phyloP scores from a whole-genome alignment of 208 protist species.

The Leishmania lainsoni region DNA sequence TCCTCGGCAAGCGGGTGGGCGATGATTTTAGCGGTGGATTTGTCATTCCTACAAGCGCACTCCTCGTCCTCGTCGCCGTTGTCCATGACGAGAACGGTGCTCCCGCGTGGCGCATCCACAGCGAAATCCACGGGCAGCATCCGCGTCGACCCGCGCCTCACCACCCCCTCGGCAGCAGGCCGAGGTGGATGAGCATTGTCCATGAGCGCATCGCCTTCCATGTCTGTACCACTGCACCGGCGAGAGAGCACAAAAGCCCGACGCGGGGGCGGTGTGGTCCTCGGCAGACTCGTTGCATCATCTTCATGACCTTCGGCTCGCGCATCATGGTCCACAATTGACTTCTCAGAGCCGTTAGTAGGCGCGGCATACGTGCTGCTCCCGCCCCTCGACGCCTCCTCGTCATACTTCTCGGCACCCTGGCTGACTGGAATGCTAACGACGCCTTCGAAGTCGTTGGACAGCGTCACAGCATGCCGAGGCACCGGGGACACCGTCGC shows the following conservation, averaged over 20 bases:
- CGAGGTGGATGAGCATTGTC: background rate
- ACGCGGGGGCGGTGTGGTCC: constrained; percentile 48
- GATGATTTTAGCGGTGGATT: too few relatives aligned
- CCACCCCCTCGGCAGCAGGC: background rate
- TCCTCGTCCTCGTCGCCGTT: constrained; percentile 1
- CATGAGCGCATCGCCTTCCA: background rate
- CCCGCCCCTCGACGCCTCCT: background rate
- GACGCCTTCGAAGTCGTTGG: constrained; percentile 17
- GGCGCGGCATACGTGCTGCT: background rate
- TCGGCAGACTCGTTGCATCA: background rate
- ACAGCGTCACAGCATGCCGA: constrained; percentile 18
- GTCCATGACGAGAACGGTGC: constrained; percentile 10
- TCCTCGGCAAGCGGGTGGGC: background rate
- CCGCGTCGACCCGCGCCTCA: background rate
- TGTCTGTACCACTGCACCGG: constrained; percentile 16
- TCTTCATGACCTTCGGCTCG: background rate
- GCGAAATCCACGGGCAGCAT: background rate
- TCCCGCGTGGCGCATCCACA: background rate
- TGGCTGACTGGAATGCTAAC: constrained; percentile 9
- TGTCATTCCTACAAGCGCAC: too few relatives aligned
- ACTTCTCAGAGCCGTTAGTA: background rate
- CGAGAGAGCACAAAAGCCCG: constrained; percentile 57
- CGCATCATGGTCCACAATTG: background rate
- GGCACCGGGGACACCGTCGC: constrained; percentile 22
- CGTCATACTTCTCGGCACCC: background rate